Evolutionary conservation across 2,329 filamentous ascomycete species (phyloP), one percentile per base, ranked within the genome.

Genomic region (Ilyonectria sp.): DNA sequence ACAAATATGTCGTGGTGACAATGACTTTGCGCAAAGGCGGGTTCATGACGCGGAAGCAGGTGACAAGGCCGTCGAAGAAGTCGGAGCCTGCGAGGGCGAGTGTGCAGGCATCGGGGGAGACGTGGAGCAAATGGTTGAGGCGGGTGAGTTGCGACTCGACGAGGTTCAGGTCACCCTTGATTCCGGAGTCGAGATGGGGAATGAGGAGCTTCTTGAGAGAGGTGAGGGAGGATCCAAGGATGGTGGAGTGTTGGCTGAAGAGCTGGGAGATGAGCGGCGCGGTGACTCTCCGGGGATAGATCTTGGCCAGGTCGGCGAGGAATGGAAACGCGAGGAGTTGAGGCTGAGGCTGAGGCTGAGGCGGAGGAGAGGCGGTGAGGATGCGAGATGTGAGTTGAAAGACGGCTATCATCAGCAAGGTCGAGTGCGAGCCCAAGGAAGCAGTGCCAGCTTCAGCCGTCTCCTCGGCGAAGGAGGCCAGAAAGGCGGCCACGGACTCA

Each of bases 11-110:
- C 4, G 92, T 92, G 1, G 92, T 90, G 53, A 95, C 86, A 33
- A 97, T 87, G 17, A 88, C 86, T 69, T 89, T 92, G 65, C 91
- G 89, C 49, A 94, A 74, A 0, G 86, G 86, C 19, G 88, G 86
- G 63, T 91, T 89, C 79, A 89, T 90, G 64, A 91, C 86, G 55
- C 84, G 86, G 79, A 91, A 95, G 68, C 90, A 90, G 56, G 83
- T 83, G 43, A 89, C 84, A 13, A 97, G 85, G 1, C 92, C 90
- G 78, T 98, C 95, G 21, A 97, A 81, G 73, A 96, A 95, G 80
- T 98, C 95, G 57, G 93, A 94, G 1, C 95, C 95, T 0, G 92
- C 92, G 73, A 97, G 88, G 74, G 97, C 91, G 72, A 93, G 84
- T 1, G 83, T 81, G 21, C 87, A 87, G 1, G 85, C 82, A 21